These are phyloP conservation scores for Metschnikowia drakensbergensis DNA, from an alignment of 805 yeast genomes.

Conservation along the genomic window DNA sequence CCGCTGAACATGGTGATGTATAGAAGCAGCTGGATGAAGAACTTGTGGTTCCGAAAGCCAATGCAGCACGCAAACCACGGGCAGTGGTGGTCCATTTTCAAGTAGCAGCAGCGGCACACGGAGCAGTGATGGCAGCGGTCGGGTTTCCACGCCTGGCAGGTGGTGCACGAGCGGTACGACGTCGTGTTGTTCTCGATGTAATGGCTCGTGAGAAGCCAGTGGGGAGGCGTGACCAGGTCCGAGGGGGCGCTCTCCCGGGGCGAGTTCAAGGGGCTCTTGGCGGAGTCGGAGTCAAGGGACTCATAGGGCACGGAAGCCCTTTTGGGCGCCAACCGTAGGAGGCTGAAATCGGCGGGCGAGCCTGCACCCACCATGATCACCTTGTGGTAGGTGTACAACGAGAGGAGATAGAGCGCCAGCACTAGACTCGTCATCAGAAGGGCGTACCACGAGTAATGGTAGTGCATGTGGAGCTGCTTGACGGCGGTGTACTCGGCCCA, in stretches of 20 bases:
- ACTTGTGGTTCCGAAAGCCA: conserved; percentile 78
- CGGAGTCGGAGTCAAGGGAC: not conserved
- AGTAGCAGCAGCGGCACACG: conserved; percentile 42
- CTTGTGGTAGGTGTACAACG: conserved; percentile 49
- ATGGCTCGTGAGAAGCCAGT: conserved; percentile 32
- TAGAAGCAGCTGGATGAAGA: conserved; percentile 67
- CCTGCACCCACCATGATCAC: conserved; percentile 60
- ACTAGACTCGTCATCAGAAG: conserved; percentile 15
- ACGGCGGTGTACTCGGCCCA: conserved; percentile 48
- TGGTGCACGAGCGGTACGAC: conserved; percentile 55
- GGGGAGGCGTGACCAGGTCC: conserved; percentile 25
- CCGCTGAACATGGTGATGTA: conserved; percentile 49
- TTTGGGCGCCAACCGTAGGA: conserved; percentile 28
- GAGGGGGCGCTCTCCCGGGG: not conserved
- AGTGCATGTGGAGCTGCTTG: conserved; percentile 23
- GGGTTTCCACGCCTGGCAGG: conserved; percentile 56
- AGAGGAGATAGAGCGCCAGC: conserved; percentile 28
- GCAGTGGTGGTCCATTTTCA: conserved; percentile 59
- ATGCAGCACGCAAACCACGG: conserved; percentile 94
- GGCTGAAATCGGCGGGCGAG: conserved; percentile 56
- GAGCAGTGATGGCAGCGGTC: conserved; percentile 60
- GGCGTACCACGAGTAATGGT: conserved; percentile 1
- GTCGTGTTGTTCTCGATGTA: conserved; percentile 47
- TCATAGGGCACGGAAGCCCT: conserved; percentile 18
- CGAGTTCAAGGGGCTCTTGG: not conserved